phyloP scores from a whole-genome alignment of 176 grass and related monocot genomes.

The Musa schizocarpa region DNA sequence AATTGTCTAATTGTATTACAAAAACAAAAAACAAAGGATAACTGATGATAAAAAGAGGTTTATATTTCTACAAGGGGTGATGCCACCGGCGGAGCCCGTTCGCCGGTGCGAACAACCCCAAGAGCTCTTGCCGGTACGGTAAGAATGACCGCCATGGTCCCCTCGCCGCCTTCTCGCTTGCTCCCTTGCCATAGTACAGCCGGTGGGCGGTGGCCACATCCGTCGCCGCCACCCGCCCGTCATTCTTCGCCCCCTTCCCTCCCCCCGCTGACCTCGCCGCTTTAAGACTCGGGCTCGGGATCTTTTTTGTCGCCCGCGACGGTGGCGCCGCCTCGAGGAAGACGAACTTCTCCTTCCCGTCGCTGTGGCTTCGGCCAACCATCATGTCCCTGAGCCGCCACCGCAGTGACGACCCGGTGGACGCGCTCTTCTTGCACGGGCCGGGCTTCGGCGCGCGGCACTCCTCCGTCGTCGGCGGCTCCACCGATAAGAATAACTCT shows the following conservation, averaged over 20 bases:
- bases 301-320: not conserved
- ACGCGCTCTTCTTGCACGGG: slow-evolving; percentile 16
- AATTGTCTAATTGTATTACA: too few species aligned
- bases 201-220: slow-evolving; percentile 13
- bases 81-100: not conserved
- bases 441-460: not conserved
- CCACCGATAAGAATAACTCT: not conserved
- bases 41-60: not conserved
- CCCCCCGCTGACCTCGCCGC: not conserved
- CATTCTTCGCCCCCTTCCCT: not conserved
- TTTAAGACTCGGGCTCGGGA: not conserved
- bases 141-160: slow-evolving; percentile 14
- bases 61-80: not conserved
- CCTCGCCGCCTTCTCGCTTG: not conserved
- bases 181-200: slow-evolving; percentile 1
- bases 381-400: slow-evolving; percentile 7
- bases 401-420: not conserved
- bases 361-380: slow-evolving; percentile 18
- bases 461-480: not conserved
- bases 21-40: too few species aligned
- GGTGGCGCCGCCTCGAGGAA: not conserved
- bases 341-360: slow-evolving; percentile 21
- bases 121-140: slow-evolving; percentile 15
- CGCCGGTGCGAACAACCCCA: not conserved
- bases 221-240: not conserved